Conservation (phyloP, 2,329 filamentous ascomycete genomes). For the Magnaporthales sp. region DNA sequence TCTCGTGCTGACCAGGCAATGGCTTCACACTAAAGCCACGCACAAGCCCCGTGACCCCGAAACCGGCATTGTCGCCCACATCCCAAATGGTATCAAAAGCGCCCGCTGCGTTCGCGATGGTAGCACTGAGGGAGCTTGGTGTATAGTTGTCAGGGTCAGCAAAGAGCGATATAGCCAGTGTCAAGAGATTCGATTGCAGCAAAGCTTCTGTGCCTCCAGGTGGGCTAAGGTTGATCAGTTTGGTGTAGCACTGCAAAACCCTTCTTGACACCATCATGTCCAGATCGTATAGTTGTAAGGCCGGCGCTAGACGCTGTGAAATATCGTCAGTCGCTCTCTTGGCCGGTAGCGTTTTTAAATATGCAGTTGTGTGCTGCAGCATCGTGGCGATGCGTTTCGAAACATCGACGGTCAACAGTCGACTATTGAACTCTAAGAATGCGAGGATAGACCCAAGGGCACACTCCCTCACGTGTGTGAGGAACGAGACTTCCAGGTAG, state of each 20-base stretch:
- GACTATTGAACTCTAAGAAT: conserved; percentile 88
- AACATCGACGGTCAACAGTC: conserved; percentile 85
- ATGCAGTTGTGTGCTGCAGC: conserved; percentile 89
- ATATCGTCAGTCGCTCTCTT: conserved; percentile 85
- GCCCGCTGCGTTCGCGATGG: conserved; percentile 83
- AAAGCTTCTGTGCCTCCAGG: conserved; percentile 77
- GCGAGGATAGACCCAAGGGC: conserved; percentile 84
- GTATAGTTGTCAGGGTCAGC: conserved; percentile 86
- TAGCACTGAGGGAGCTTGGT: conserved; percentile 75
- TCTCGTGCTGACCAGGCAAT: conserved; percentile 61
- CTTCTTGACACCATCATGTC: conserved; percentile 88
- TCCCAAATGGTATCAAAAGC: conserved; percentile 95
- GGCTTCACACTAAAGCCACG: conserved; percentile 65
- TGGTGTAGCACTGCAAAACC: conserved; percentile 90
- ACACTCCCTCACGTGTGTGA: conserved; percentile 91
- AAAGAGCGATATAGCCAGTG: conserved; percentile 82
- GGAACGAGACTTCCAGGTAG: conserved; percentile 80
- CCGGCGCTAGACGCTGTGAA: conserved; percentile 71
- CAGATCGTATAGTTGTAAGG: conserved; percentile 80
- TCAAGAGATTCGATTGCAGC: conserved; percentile 83
- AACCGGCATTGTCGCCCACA: conserved; percentile 86
- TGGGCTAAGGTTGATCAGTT: conserved; percentile 81
- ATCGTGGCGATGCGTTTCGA: conserved; percentile 87
- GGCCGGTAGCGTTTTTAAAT: conserved; percentile 73
- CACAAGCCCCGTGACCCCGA: conserved; percentile 82